These are phyloP conservation scores for Psilocybe cyanescens DNA, from an alignment of 768 basidiomycete species.

Conservation along the genomic window DNA sequence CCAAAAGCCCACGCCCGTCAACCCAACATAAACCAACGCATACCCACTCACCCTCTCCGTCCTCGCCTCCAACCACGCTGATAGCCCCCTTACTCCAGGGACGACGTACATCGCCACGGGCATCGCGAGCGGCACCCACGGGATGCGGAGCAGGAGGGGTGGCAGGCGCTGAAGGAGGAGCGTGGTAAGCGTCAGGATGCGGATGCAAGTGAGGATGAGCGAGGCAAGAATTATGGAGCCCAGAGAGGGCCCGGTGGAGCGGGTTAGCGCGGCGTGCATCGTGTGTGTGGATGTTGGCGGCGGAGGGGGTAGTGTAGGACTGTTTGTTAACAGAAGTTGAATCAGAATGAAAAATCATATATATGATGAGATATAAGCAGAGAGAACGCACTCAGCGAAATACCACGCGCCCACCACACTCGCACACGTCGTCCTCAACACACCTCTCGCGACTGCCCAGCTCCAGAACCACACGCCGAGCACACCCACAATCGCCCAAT, in stretches of 20 bases:
- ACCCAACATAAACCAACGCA: slow-evolving; percentile 72
- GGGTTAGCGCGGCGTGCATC: slow-evolving; percentile 76
- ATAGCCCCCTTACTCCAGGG: slow-evolving; percentile 49
- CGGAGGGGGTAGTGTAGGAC: slow-evolving; percentile 41
- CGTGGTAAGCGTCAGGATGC: slow-evolving; percentile 54
- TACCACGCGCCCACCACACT: slow-evolving; percentile 94
- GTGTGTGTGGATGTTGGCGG: slow-evolving; percentile 67
- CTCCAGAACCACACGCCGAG: slow-evolving; percentile 70
- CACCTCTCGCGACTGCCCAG: slow-evolving; percentile 80
- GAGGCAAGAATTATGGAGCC: slow-evolving; percentile 81
- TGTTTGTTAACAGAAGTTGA: slow-evolving; percentile 12
- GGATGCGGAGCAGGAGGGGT: slow-evolving; percentile 39
- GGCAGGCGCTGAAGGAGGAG: slow-evolving; percentile 60
- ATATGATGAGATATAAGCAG: neutral
- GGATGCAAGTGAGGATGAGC: slow-evolving; percentile 74
- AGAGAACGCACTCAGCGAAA: slow-evolving; percentile 56
- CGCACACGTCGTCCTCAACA: slow-evolving; percentile 75
- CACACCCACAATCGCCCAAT: slow-evolving; percentile 55
- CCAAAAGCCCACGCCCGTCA: slow-evolving; percentile 77
- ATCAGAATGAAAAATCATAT: neutral
- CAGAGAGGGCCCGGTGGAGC: slow-evolving; percentile 80
- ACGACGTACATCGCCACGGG: slow-evolving; percentile 47
- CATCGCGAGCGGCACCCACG: slow-evolving; percentile 35
- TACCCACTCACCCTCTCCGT: slow-evolving; percentile 59
- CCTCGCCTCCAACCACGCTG: slow-evolving; percentile 54